These are phyloP conservation scores for Licmophora abbreviata DNA, from an alignment of 108 stramenopile genomes.

Conservation along the genomic window DNA sequence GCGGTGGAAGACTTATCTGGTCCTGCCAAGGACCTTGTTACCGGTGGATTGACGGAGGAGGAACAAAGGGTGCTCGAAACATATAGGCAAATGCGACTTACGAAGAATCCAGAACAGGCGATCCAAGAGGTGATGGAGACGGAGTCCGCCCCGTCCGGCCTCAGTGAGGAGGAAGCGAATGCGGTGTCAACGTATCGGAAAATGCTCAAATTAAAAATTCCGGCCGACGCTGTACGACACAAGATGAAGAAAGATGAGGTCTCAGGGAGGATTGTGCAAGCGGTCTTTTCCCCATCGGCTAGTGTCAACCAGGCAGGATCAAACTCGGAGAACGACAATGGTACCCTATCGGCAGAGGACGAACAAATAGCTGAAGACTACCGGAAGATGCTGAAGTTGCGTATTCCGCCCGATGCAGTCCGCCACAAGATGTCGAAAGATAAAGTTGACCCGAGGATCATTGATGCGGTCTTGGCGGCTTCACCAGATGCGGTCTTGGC, in stretches of 20 bases:
- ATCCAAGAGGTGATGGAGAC: neutral
- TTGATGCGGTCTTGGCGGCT: slow-evolving; percentile 28
- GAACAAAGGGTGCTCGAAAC: neutral
- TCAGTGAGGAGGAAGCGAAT: slow-evolving; percentile 13
- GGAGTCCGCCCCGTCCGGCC: too few species aligned
- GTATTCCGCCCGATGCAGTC: slow-evolving; percentile 67
- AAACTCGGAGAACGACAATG: neutral
- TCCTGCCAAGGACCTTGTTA: too few species aligned
- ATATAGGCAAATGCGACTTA: neutral
- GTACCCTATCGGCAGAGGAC: slow-evolving; percentile 31
- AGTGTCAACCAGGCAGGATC: too few species aligned
- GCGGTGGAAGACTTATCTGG: too few species aligned
- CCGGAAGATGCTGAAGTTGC: slow-evolving; percentile 68
- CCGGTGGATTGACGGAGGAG: neutral
- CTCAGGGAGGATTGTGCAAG: slow-evolving; percentile 21
- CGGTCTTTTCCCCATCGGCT: slow-evolving; percentile 3
- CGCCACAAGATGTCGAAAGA: slow-evolving; percentile 70
- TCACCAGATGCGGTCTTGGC: neutral
- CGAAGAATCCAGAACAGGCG: neutral
- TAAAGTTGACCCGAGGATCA: slow-evolving; percentile 38
- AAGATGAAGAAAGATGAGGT: slow-evolving; percentile 38
- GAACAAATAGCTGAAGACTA: slow-evolving; percentile 43
- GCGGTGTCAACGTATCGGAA: slow-evolving; percentile 13
- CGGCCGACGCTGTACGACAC: slow-evolving; percentile 34
- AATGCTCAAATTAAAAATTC: slow-evolving; percentile 28